Base-by-base conservation (phyloP, 2,329 filamentous ascomycete species). In the Xylaria sp. region DNA sequence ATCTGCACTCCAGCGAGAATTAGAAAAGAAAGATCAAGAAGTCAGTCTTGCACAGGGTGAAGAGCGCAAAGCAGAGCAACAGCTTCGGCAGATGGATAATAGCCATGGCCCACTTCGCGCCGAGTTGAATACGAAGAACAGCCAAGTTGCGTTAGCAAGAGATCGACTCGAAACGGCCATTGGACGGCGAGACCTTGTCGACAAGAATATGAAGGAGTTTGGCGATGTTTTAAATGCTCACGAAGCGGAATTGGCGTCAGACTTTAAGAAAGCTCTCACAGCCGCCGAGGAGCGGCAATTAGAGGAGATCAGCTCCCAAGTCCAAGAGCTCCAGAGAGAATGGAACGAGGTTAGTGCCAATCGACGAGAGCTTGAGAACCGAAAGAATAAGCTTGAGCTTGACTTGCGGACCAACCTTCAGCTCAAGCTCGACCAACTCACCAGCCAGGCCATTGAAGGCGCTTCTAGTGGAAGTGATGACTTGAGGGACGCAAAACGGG, bases 261-360 rank as follows among this genome's bases (percentile, higher is more conserved):
- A 97, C 27, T 99, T 98, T 83, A 97, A 97, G 83, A 98, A 97
- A 81, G 92, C 92, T 13, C 85, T 99, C 58, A 92, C 91, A 10
- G 83, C 87, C 8, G 88, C 90, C n/a, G 97, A 99, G 80, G 95
- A 98, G 79, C 84, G 86, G 48, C 90, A 92, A 75, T 85, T 99
- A 3, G 91, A 96, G 69, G 85, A 85, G 40, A 86, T 97, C 10
- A 91, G 89, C 66, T 82, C 83, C 4, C 86, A 86, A 13, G 89
- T 93, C 6, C 92, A 94, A 75, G 88, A 91, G 50, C 82, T 98
- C 53, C 90, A 93, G 70, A 91, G 89, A 72, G 88, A 94, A 75
- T 92, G 93, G 82, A 91, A 92, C 59, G 90, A 93, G 64, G 80
- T 94, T 54, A 93, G 92, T 75, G 88, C 86, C 64, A 86, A 88